Conservation (phyloP, 345 rosid genomes). For the Bruguiera gymnorhiza region DNA sequence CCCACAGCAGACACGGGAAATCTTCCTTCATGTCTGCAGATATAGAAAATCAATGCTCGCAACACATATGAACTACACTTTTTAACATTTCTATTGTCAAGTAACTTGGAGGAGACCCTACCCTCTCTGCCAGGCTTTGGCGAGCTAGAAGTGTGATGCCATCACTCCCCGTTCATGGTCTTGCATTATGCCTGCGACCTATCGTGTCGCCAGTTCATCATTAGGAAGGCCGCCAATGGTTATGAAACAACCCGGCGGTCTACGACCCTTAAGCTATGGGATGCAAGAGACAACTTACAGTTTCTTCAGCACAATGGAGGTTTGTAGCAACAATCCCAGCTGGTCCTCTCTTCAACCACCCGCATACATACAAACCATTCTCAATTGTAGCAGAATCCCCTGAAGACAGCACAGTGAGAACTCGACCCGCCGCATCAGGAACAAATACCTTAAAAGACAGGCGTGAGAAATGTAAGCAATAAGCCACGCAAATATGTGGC, state of each 20-base stretch:
- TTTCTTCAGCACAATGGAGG: slow-evolving; percentile 87
- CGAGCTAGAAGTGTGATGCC: slow-evolving; percentile 19
- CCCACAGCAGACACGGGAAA: too few species aligned
- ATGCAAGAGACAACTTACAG: slow-evolving; percentile 46
- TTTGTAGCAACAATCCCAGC: slow-evolving; percentile 84
- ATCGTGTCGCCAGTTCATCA: slow-evolving; percentile 8
- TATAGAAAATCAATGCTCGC: too few species aligned
- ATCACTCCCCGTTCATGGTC: slow-evolving; percentile 56
- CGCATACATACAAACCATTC: slow-evolving; percentile 77
- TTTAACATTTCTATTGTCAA: slow-evolving; percentile 43
- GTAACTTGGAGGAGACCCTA: slow-evolving; percentile 57
- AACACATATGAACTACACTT: too few species aligned
- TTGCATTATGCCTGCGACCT: slow-evolving; percentile 73
- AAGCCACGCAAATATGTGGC: background rate
- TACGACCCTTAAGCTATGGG: background rate
- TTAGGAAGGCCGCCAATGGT: slow-evolving; percentile 1
- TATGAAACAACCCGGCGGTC: background rate
- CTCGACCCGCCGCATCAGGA: slow-evolving; percentile 65
- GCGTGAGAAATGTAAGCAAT: background rate
- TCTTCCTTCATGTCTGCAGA: too few species aligned
- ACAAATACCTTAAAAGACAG: slow-evolving; percentile 55
- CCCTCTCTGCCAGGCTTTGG: slow-evolving; percentile 66
- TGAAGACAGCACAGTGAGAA: slow-evolving; percentile 35
- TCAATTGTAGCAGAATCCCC: slow-evolving; percentile 41
- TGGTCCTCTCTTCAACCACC: slow-evolving; percentile 95